phyloP scores from a whole-genome alignment of 2,329 filamentous ascomycete genomes.

The Claviceps sp. region DNA sequence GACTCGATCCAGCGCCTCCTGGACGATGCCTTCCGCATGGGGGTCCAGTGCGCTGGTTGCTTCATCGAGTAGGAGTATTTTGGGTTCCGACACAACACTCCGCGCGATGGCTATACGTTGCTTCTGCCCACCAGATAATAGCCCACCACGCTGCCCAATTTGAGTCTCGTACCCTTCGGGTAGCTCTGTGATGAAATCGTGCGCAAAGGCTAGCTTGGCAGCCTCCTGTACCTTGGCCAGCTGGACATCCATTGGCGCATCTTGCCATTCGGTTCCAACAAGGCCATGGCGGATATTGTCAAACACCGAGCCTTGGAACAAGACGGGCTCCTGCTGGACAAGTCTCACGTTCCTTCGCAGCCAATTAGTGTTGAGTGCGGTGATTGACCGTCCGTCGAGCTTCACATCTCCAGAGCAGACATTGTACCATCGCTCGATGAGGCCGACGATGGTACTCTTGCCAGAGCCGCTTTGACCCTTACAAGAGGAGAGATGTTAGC shows the following conservation, averaged over 20 bases:
- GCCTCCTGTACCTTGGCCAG: conserved; percentile 30
- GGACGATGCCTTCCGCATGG: conserved; percentile 84
- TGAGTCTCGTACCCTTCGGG: conserved; percentile 37
- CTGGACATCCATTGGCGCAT: conserved; percentile 26
- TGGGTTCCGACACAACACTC: conserved; percentile 61
- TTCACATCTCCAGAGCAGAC: conserved; percentile 29
- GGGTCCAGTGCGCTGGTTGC: conserved; percentile 84
- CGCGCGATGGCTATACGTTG: conserved; percentile 10
- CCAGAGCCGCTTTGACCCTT: conserved; percentile 31
- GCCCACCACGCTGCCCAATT: conserved; percentile 49
- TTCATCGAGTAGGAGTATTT: conserved; percentile 87
- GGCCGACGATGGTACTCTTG: conserved; percentile 43
- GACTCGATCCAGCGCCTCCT: conserved; percentile 61
- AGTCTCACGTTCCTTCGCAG: background rate
- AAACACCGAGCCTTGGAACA: conserved; percentile 35
- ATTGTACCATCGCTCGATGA: conserved; percentile 48
- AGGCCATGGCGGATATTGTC: conserved; percentile 41
- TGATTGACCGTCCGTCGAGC: conserved; percentile 23
- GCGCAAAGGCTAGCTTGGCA: conserved; percentile 34
- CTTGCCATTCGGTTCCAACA: conserved; percentile 25
- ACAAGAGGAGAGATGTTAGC: background rate
- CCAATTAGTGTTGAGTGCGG: background rate
- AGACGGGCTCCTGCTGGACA: conserved; percentile 24
- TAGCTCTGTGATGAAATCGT: conserved; percentile 35
- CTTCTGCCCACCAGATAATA: conserved; percentile 30